These are phyloP conservation scores for Urtica urens DNA, from an alignment of 306 rosid species.

Conservation along the genomic window DNA sequence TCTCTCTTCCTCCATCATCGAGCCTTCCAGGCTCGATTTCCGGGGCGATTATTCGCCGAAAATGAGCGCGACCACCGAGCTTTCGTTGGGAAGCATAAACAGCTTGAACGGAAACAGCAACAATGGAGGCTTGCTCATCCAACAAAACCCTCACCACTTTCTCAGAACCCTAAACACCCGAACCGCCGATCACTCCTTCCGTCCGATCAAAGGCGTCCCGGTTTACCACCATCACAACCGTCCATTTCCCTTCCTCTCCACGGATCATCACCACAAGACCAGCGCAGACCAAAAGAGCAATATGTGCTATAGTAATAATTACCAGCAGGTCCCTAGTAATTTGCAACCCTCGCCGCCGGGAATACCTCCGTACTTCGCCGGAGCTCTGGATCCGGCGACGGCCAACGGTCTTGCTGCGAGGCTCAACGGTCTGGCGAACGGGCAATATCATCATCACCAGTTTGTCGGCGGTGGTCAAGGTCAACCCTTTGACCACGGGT, in stretches of 20 bases:
- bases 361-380: constrained; percentile 15
- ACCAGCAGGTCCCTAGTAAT: constrained; percentile 32
- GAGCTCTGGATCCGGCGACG: constrained; percentile 35
- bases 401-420: constrained; percentile 27
- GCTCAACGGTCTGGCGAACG: constrained; percentile 16
- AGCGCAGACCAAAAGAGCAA: constrained; percentile 4
- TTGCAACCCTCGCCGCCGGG: constrained; percentile 17
- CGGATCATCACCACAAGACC: neutral
- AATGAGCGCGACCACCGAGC: constrained; percentile 45
- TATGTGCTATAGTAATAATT: constrained; percentile 51
- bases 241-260: constrained; percentile 59
- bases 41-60: constrained; percentile 6
- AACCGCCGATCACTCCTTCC: no score
- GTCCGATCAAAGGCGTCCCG: constrained; percentile 84
- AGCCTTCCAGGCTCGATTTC: neutral
- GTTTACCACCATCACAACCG: constrained; percentile 80
- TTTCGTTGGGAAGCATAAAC: constrained; percentile 47
- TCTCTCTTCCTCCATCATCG: no score
- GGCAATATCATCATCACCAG: constrained; percentile 16
- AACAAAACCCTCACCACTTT: constrained; percentile 15
- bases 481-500: constrained; percentile 15
- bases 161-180: constrained; percentile 18
- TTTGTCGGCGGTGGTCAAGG: no score
- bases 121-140: no score
- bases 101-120: constrained; percentile 16